phyloP scores from a whole-genome alignment of 108 stramenopile genomes.

The Aurantiochytrium sp. region DNA sequence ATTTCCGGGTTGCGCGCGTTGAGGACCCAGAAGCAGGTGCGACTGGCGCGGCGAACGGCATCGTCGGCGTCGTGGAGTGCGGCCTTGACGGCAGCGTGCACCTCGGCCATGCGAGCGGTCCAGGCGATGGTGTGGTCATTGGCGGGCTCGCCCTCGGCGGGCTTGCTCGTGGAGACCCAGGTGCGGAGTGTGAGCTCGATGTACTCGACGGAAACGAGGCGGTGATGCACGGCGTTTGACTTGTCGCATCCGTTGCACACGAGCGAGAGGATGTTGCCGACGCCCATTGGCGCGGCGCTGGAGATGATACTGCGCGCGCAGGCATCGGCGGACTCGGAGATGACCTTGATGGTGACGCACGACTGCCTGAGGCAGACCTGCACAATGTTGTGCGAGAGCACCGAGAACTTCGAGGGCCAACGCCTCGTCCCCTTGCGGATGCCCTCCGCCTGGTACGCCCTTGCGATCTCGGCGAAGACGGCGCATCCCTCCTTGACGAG shows the following conservation, averaged over 20 bases:
- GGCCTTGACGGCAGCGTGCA: not conserved
- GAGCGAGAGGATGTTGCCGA: not conserved
- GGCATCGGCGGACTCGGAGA: not conserved
- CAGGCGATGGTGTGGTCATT: too few relatives aligned
- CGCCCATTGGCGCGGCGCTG: not conserved
- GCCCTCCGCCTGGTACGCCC: not conserved
- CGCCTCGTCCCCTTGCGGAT: not conserved
- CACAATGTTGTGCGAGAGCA: not conserved
- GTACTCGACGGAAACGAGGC: not conserved
- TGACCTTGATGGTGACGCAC: conserved; percentile 7
- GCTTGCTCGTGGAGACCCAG: not conserved
- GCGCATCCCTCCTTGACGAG: conserved; percentile 9
- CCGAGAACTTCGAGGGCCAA: not conserved
- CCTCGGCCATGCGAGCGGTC: conserved; percentile 1
- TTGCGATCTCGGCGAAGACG: not conserved
- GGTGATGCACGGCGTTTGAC: not conserved
- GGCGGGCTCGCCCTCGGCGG: too few relatives aligned
- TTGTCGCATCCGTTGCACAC: not conserved
- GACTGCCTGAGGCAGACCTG: not conserved
- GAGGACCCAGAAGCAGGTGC: not conserved
- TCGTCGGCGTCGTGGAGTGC: not conserved
- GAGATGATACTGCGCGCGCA: not conserved
- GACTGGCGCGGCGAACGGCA: not conserved
- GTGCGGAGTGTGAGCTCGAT: not conserved
- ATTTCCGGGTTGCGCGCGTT: not conserved